Evolutionary conservation across 2,329 filamentous ascomycete species (phyloP).

Genomic region (Huntiella savannae): DNA sequence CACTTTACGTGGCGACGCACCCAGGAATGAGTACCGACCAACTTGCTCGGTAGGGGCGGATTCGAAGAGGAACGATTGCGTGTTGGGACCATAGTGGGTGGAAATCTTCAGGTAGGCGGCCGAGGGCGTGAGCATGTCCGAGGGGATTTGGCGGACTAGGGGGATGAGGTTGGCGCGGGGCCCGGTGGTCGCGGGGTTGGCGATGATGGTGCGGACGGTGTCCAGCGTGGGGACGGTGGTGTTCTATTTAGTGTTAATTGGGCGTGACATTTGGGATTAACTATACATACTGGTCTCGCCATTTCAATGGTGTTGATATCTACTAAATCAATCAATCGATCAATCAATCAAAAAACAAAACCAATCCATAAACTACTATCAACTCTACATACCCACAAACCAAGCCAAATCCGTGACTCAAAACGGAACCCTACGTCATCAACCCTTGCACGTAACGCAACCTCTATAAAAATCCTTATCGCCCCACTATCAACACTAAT

Average conservation of each 20-base stretch:
- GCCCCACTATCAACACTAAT: too few relatives aligned
- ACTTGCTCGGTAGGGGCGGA: conserved; percentile 88
- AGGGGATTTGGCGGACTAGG: conserved; percentile 66
- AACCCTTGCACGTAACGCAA: too few relatives aligned
- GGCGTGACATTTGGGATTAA: neutral
- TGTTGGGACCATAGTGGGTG: conserved; percentile 43
- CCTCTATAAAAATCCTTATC: too few relatives aligned
- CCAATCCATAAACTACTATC: neutral
- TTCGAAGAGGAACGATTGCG: conserved; percentile 87
- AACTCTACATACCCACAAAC: neutral
- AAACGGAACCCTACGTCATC: neutral
- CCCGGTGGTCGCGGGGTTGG: conserved; percentile 18
- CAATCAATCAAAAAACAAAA: neutral
- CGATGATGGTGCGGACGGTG: conserved; percentile 25
- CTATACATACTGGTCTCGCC: conserved; percentile 16
- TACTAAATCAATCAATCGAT: neutral
- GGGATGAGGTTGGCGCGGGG: conserved; percentile 53
- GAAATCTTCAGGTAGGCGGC: conserved; percentile 86
- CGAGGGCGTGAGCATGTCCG: conserved; percentile 87
- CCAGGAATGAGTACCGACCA: conserved; percentile 88
- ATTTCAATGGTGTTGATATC: conserved; percentile 12
- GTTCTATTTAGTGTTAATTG: conserved; percentile 17
- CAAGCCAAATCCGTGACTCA: conserved; percentile 1
- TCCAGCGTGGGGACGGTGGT: conserved; percentile 27
- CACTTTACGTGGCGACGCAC: conserved; percentile 60